phyloP scores from a whole-genome alignment of 2,329 filamentous ascomycete species.

The Cercospora citrullina region DNA sequence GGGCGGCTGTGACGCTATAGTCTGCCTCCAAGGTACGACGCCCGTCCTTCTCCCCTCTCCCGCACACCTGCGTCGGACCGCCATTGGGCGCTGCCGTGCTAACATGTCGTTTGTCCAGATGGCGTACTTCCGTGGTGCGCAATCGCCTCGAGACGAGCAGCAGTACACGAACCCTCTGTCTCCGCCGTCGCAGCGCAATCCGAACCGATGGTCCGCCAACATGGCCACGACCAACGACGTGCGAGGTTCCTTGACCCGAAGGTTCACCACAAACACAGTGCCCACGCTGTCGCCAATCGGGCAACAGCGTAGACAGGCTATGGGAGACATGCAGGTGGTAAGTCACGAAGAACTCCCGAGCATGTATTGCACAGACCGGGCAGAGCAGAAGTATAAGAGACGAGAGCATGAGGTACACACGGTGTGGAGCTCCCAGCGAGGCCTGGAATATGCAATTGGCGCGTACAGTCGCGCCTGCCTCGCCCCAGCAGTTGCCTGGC shows the following conservation, averaged over 20 bases:
- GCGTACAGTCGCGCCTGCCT: background rate
- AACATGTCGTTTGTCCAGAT: slow-evolving; percentile 44
- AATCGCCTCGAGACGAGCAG: slow-evolving; percentile 74
- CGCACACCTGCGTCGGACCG: background rate
- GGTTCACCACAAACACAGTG: slow-evolving; percentile 88
- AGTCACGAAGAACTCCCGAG: slow-evolving; percentile 25
- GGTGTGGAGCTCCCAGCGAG: background rate
- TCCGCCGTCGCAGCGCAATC: slow-evolving; percentile 44
- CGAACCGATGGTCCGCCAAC: slow-evolving; percentile 37
- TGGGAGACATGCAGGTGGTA: slow-evolving; percentile 47
- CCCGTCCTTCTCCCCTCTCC: background rate
- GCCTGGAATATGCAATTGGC: background rate
- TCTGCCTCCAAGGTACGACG: background rate
- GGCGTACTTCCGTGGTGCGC: slow-evolving; percentile 71
- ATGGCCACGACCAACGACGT: slow-evolving; percentile 61
- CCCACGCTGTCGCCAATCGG: slow-evolving; percentile 66
- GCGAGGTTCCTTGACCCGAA: slow-evolving; percentile 76
- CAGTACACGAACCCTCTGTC: slow-evolving; percentile 53
- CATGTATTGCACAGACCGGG: slow-evolving; percentile 2
- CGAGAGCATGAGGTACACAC: background rate
- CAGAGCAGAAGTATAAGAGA: background rate
- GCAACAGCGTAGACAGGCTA: slow-evolving; percentile 55
- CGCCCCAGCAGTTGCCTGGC: background rate
- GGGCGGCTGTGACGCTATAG: background rate
- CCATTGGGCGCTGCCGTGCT: slow-evolving; percentile 8